phyloP scores from a whole-genome alignment of 345 rosid species.

The Arabidopsis suecica region DNA sequence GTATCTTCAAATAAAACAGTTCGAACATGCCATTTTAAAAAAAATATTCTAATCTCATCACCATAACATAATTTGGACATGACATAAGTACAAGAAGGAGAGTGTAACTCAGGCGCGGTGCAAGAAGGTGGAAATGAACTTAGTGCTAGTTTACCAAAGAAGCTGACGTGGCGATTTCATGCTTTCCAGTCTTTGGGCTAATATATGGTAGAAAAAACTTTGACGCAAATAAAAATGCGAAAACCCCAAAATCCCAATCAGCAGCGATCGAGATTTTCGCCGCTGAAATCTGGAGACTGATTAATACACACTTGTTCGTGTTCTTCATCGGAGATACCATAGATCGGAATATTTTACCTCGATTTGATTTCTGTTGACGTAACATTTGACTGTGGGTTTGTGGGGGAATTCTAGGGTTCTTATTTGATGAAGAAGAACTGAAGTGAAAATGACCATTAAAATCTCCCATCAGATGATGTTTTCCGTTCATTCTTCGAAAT shows the following conservation, averaged over 20 bases:
- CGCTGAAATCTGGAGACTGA: conserved; percentile 30
- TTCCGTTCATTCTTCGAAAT: conserved; percentile 19
- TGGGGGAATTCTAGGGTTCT: conserved; percentile 37
- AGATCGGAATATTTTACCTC: conserved; percentile 10
- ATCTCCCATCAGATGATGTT: conserved; percentile 16
- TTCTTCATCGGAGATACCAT: conserved; percentile 8
- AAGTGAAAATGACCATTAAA: conserved; percentile 1
- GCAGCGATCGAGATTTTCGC: conserved; percentile 25
- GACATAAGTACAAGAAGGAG: not conserved
- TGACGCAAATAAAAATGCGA: not conserved
- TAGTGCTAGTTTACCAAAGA: conserved; percentile 15
- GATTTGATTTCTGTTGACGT: conserved; percentile 19
- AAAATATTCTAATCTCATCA: too few relatives aligned
- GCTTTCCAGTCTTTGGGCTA: conserved; percentile 16
- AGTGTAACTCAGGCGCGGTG: conserved; percentile 5
- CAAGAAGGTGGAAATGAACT: not conserved
- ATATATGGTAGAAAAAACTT: not conserved
- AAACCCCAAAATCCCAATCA: conserved; percentile 15
- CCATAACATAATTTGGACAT: too few relatives aligned
- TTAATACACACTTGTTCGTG: not conserved
- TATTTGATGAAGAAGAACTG: conserved; percentile 28
- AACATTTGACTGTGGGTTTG: conserved; percentile 2
- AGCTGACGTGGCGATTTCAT: conserved; percentile 37
- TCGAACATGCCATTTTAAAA: too few relatives aligned
- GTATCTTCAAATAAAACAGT: too few relatives aligned